Percentiles rank a stretch among this genome's conserved stretches.
Conservation (phyloP, 257 asterid species). For the Thymus mandschuricus region DNA sequence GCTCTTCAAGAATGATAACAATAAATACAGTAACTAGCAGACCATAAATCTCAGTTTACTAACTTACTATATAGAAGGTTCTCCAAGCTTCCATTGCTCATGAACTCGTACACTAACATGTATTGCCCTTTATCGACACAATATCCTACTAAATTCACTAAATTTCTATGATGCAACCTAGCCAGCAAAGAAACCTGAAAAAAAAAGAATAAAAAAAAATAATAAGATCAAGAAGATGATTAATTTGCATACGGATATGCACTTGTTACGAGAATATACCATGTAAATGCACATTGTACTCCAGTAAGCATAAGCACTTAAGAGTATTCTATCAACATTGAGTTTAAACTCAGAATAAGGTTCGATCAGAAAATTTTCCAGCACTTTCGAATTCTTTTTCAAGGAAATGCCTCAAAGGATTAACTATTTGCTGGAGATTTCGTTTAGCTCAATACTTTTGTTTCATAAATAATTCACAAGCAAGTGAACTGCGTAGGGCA, state of each 20-base stretch:
- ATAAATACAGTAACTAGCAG: constrained; percentile 17
- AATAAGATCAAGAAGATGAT: constrained; percentile 25
- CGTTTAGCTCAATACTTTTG: neutral
- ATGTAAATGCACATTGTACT: neutral
- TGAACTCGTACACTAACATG: constrained; percentile 87
- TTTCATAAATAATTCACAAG: constrained; percentile 12
- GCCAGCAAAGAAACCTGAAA: constrained; percentile 94
- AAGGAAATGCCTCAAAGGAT: neutral
- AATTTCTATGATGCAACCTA: constrained; percentile 89
- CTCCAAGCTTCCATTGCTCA: constrained; percentile 98
- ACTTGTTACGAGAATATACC: neutral
- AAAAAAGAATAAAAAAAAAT: constrained; percentile 24
- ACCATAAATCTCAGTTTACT: constrained; percentile 12
- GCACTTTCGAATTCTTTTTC: neutral
- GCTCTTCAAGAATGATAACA: constrained; percentile 10
- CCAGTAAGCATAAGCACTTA: constrained; percentile 1
- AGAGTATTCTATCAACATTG: neutral
- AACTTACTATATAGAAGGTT: constrained; percentile 81
- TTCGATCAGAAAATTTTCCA: neutral
- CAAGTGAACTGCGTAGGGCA: constrained; percentile 1
- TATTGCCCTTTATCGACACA: constrained; percentile 93
- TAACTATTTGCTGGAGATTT: constrained; percentile 1
- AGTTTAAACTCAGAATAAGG: constrained; percentile 8
- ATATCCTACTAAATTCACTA: constrained; percentile 95
- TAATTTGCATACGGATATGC: neutral